phyloP scores from a whole-genome alignment of 306 rosid species.

The Citrullus mucosospermus region DNA sequence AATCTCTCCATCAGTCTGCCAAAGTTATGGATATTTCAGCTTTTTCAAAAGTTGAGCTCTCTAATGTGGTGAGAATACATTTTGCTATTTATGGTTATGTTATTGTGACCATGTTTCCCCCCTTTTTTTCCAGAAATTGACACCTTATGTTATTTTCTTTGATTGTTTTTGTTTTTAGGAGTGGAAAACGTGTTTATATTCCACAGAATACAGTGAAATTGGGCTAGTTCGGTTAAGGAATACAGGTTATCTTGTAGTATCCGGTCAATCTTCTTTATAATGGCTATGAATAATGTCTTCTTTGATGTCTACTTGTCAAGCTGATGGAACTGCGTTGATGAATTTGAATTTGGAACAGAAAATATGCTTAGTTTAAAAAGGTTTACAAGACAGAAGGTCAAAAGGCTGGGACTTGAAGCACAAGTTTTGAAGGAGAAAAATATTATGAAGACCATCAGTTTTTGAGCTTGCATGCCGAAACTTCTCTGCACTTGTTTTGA shows the following conservation, averaged over 20 bases:
- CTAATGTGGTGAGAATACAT: conserved; percentile 63
- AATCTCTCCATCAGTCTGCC: conserved; percentile 26
- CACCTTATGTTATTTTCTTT: background rate
- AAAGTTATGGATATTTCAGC: conserved; percentile 42
- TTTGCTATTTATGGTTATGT: conserved; percentile 9
- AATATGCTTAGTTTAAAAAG: conserved; percentile 67
- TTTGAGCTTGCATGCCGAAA: conserved; percentile 61
- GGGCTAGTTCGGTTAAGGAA: conserved; percentile 61
- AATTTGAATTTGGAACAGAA: conserved; percentile 38
- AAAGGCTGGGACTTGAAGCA: conserved; percentile 70
- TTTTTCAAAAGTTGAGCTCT: conserved; percentile 44
- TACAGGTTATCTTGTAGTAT: conserved; percentile 43
- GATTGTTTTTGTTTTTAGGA: conserved; percentile 31
- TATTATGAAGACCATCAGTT: conserved; percentile 49
- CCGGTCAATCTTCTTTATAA: conserved; percentile 2
- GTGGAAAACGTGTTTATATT: conserved; percentile 62
- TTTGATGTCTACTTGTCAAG: conserved; percentile 8
- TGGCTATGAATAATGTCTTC: conserved; percentile 4
- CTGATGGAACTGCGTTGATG: conserved; percentile 26
- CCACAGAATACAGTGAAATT: conserved; percentile 75
- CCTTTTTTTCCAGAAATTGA: background rate
- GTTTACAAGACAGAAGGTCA: conserved; percentile 69
- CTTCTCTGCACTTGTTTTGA: conserved; percentile 69
- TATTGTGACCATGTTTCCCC: background rate
- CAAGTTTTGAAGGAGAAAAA: conserved; percentile 72